phyloP scores from a whole-genome alignment of 2,329 filamentous ascomycete genomes.

The Nannizzia gypsea region DNA sequence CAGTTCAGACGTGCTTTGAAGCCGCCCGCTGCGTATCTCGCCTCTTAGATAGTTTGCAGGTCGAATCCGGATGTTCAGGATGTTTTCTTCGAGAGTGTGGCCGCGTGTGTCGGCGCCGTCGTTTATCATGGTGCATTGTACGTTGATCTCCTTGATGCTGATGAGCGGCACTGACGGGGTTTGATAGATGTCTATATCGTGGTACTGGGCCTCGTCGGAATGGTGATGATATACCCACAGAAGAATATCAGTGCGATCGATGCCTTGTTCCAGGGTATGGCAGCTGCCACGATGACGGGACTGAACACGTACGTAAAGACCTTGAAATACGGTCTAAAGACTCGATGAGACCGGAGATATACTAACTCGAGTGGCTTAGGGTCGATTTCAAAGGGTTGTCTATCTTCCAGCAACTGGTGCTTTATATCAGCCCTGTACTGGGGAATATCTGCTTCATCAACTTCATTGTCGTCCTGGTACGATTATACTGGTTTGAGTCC shows the following conservation, averaged over 20 bases:
- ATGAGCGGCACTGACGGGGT: neutral
- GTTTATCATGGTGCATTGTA: neutral
- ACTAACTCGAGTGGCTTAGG: slow-evolving; percentile 21
- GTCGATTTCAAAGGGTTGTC: slow-evolving; percentile 40
- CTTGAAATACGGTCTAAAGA: neutral
- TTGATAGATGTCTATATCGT: slow-evolving; percentile 32
- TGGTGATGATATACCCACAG: slow-evolving; percentile 29
- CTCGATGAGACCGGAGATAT: neutral
- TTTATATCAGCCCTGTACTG: slow-evolving; percentile 41
- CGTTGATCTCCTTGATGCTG: neutral
- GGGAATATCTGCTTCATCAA: slow-evolving; percentile 42
- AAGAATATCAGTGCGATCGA: slow-evolving; percentile 36
- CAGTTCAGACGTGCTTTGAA: neutral
- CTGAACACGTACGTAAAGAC: slow-evolving; percentile 35
- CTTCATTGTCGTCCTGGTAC: slow-evolving; percentile 37
- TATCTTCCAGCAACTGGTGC: slow-evolving; percentile 41
- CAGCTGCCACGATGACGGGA: slow-evolving; percentile 41
- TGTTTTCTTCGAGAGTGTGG: neutral
- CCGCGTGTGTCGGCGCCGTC: neutral
- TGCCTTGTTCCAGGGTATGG: slow-evolving; percentile 41
- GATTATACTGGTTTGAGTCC: slow-evolving; percentile 41
- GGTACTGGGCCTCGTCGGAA: slow-evolving; percentile 24
- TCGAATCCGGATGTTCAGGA: neutral
- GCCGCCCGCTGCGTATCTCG: neutral
- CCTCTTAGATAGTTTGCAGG: neutral